Evolutionary conservation across 331 rosid species (phyloP), one percentile per base, ranked within the genome.

Genomic region (Stylosanthes scabra): DNA sequence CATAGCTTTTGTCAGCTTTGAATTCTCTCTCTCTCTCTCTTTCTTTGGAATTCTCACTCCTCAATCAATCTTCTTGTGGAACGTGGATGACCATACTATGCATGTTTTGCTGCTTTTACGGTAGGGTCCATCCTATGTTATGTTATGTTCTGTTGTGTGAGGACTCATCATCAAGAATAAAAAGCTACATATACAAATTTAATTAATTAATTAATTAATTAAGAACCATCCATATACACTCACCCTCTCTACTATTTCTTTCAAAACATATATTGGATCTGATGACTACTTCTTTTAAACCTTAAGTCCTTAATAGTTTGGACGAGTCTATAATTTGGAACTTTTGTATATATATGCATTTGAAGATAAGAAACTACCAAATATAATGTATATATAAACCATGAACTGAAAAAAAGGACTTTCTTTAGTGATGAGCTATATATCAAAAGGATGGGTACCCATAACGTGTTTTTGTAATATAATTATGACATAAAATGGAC

Each of bases 1-100:
- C 41, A 72, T 56, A 70, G 81, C 89, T 85, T 74, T 82, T 86
- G 83, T 84, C 86, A 83, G 82, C 29, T 73, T 61, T 67, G 66
- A 74, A 78, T 62, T 71, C 60, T 31, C 37, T 31, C 37, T 31
- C 37, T 31, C 37, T 31, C 5, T 31, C 37, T 31, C 5, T 31
- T 42, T 57, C 57, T 9, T 83, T 61, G 74, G 72, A 37, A 64
- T 77, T 58, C 68, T 62, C 70, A 64, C 60, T 78, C 72, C 68
- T 54, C 70, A 59, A 62, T 81, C 78, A 80, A 55, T 54, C 59
- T 74, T 65, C 15, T 37, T 51, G 68, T 59, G 70, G 40, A 50
- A 41, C 40, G 51, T 20, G 68, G 59, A 37, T 47, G 68, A 78
- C 63, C 57, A 34, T 8, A 20, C 68, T 63, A 37, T 44, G 16